Evolutionary conservation across 2,329 filamentous ascomycete genomes (phyloP).

Genomic region (Trematosphaeria pertusa): DNA sequence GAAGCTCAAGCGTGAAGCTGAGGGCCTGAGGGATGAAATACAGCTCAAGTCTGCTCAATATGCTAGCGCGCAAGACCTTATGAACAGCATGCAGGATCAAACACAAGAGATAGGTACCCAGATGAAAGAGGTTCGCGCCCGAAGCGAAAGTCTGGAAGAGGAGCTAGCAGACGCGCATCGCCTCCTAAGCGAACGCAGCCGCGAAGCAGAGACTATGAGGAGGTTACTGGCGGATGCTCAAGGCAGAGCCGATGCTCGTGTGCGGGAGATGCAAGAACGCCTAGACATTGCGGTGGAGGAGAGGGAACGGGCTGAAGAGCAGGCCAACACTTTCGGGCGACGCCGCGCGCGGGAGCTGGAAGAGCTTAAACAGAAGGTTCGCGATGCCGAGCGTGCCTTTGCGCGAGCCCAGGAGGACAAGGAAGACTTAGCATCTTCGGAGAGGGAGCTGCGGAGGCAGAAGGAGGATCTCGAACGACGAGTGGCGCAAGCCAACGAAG

Average conservation of each 20-base stretch:
- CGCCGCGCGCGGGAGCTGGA: slow-evolving; percentile 83
- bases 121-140: slow-evolving; percentile 84
- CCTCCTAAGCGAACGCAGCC: slow-evolving; percentile 83
- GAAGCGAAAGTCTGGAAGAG: slow-evolving; percentile 87
- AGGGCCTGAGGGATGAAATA: slow-evolving; percentile 76
- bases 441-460: slow-evolving; percentile 76
- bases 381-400: slow-evolving; percentile 81
- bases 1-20: slow-evolving; percentile 72
- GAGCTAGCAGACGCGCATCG: slow-evolving; percentile 89
- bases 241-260: slow-evolving; percentile 77
- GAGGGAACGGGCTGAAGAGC: slow-evolving; percentile 89
- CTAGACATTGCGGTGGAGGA: slow-evolving; percentile 94
- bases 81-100: slow-evolving; percentile 94
- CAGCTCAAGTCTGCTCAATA: slow-evolving; percentile 87
- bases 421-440: slow-evolving; percentile 76
- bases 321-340: slow-evolving; percentile 78
- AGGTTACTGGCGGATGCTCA: slow-evolving; percentile 86
- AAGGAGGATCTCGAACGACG: slow-evolving; percentile 78
- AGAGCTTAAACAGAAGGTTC: slow-evolving; percentile 78
- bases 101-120: slow-evolving; percentile 86
- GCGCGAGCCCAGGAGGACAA: slow-evolving; percentile 75
- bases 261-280: slow-evolving; percentile 86
- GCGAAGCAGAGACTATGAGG: slow-evolving; percentile 95
- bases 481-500: slow-evolving; percentile 72
- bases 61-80: slow-evolving; percentile 79